These are phyloP conservation scores for Diversispora eburnea DNA, from an alignment of 192 early-diverging fungal species.

Conservation along the genomic window DNA sequence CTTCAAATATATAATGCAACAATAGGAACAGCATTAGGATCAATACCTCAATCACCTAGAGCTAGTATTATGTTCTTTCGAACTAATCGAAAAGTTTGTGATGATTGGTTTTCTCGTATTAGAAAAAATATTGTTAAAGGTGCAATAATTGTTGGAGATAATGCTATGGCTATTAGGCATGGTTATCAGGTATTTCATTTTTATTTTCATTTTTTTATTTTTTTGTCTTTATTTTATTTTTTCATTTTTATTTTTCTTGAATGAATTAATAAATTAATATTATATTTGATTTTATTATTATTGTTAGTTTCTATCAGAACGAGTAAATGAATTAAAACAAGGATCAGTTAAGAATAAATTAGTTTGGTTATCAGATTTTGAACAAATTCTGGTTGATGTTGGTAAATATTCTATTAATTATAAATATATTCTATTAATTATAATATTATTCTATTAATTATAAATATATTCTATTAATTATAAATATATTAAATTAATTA, in stretches of 20 bases:
- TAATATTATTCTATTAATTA: background rate
- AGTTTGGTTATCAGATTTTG: slow-evolving; percentile 39
- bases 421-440: no score
- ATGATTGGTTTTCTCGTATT: slow-evolving; percentile 74
- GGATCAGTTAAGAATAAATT: slow-evolving; percentile 34
- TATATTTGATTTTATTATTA: background rate
- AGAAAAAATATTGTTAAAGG: slow-evolving; percentile 51
- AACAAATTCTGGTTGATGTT: slow-evolving; percentile 35
- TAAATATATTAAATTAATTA: background rate
- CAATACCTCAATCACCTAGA: slow-evolving; percentile 59
- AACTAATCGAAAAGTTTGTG: slow-evolving; percentile 66
- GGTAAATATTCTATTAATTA: slow-evolving; percentile 28
- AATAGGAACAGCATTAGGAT: slow-evolving; percentile 52
- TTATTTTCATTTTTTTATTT: background rate
- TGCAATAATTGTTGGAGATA: slow-evolving; percentile 43
- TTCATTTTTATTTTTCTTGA: no score
- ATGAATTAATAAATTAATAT: background rate
- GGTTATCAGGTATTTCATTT: slow-evolving; percentile 33
- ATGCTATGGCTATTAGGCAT: slow-evolving; percentile 40
- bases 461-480: background rate
- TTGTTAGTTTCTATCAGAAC: slow-evolving; percentile 34
- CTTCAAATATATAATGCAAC: slow-evolving; percentile 66
- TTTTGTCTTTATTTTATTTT: background rate
- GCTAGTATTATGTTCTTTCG: slow-evolving; percentile 66
- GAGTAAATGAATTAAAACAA: slow-evolving; percentile 32